Conservation (phyloP, 108 stramenopile species). For the Cylindrotheca fusiformis region DNA sequence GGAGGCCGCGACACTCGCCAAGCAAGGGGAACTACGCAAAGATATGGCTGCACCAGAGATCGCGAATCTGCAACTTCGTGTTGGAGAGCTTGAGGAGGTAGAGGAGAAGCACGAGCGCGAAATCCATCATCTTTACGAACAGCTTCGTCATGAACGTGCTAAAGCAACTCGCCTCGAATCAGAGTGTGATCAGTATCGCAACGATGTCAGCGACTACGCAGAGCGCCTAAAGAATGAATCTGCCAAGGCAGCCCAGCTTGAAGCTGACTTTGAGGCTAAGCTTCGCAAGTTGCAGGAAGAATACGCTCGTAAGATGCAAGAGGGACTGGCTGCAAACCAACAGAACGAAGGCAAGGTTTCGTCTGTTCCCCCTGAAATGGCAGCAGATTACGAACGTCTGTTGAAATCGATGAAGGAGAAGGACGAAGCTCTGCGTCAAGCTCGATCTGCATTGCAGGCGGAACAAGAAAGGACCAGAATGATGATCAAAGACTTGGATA, state of each 20-base stretch:
- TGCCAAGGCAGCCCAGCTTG: conserved; percentile 13
- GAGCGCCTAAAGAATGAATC: conserved; percentile 22
- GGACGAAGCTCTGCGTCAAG: conserved; percentile 16
- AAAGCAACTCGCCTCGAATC: conserved; percentile 39
- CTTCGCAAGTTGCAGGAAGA: conserved; percentile 13
- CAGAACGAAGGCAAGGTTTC: not conserved
- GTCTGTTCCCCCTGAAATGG: conserved; percentile 17
- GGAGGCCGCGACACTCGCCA: conserved; percentile 41
- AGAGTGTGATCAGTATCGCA: conserved; percentile 37
- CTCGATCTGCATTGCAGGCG: conserved; percentile 8
- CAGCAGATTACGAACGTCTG: conserved; percentile 23
- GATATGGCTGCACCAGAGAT: conserved; percentile 44
- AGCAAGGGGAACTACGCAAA: conserved; percentile 29
- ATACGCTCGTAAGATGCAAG: conserved; percentile 25
- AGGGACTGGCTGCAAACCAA: not conserved
- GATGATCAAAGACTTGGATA: conserved; percentile 10
- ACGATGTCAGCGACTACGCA: conserved; percentile 16
- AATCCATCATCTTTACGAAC: conserved; percentile 44
- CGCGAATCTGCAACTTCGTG: conserved; percentile 61
- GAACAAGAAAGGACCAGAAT: conserved; percentile 18
- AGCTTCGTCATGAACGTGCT: conserved; percentile 35
- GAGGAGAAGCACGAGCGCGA: conserved; percentile 51
- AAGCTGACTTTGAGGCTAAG: conserved; percentile 18
- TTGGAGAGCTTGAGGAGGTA: conserved; percentile 79
- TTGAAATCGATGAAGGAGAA: conserved; percentile 26